Percentiles rank a stretch among this genome's conserved stretches.
These are phyloP conservation scores for Mycosarcoma mackinlayi DNA, from an alignment of 1,284 basidiomycete genomes.

Conservation along the genomic window DNA sequence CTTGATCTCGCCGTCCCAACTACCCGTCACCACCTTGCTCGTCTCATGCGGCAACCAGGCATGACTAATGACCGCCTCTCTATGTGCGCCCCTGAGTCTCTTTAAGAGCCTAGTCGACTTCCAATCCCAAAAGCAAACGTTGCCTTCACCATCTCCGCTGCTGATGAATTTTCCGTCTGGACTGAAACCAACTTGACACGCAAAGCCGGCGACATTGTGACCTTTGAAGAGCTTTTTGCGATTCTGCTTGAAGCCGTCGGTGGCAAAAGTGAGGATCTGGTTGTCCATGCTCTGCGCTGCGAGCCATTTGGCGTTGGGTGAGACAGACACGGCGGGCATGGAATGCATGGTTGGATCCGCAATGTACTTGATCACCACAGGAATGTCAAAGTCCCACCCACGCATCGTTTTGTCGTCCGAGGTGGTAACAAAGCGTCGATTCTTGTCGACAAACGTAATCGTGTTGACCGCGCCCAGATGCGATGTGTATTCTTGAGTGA, in stretches of 20 bases:
- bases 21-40: constrained; percentile 88
- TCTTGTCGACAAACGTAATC: constrained; percentile 96
- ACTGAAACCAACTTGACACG: constrained; percentile 94
- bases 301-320: constrained; percentile 95
- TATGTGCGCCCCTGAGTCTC: constrained; percentile 81
- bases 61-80: constrained; percentile 94
- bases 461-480: constrained; percentile 98
- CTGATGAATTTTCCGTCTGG: constrained; percentile 98
- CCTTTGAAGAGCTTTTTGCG: constrained; percentile 98
- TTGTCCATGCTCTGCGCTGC: constrained; percentile 98
- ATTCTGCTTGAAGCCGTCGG: constrained; percentile 93
- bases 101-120: constrained; percentile 93
- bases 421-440: constrained; percentile 94
- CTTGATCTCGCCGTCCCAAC: constrained; percentile 97
- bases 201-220: constrained; percentile 94
- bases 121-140: constrained; percentile 99
- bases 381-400: constrained; percentile 90
- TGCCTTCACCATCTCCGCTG: constrained; percentile 92
- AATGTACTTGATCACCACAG: constrained; percentile 99
- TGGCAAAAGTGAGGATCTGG: constrained; percentile 94
- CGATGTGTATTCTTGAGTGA: constrained; percentile 98
- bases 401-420: constrained; percentile 99
- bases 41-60: constrained; percentile 98
- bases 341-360: constrained; percentile 99
- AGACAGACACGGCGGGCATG: constrained; percentile 95